Evolutionary conservation across 768 basidiomycete species (phyloP).

Genomic region (Trametes maxima): DNA sequence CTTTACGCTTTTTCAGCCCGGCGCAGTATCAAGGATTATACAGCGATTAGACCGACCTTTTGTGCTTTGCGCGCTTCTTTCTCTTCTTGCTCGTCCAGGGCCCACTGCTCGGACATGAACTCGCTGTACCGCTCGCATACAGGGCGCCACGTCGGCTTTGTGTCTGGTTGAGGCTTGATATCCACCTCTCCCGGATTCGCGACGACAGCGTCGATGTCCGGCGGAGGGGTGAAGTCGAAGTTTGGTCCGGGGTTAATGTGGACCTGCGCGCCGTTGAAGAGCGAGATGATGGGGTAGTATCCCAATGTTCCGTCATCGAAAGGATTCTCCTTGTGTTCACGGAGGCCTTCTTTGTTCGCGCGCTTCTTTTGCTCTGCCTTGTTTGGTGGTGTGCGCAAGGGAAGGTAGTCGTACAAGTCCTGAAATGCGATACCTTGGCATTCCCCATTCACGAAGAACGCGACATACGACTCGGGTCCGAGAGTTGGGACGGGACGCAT

Average conservation of each 20-base stretch:
- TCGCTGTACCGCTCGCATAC: conserved; percentile 84
- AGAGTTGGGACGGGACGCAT: conserved; percentile 69
- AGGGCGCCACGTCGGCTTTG: conserved; percentile 67
- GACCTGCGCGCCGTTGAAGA: conserved; percentile 89
- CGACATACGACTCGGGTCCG: conserved; percentile 64
- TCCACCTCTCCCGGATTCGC: conserved; percentile 34
- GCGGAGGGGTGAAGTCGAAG: conserved; percentile 79
- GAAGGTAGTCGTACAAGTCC: conserved; percentile 89
- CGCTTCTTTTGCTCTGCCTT: conserved; percentile 69
- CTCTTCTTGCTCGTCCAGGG: conserved; percentile 77
- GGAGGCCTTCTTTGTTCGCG: conserved; percentile 61
- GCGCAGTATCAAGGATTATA: not conserved
- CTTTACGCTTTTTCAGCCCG: not conserved
- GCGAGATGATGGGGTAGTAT: conserved; percentile 93
- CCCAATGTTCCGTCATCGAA: conserved; percentile 95
- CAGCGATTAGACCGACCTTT: conserved; percentile 23
- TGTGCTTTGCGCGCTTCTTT: conserved; percentile 48
- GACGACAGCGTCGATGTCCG: conserved; percentile 72
- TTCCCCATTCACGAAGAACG: conserved; percentile 92
- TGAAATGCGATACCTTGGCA: conserved; percentile 82
- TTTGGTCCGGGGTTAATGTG: conserved; percentile 87
- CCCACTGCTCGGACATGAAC: conserved; percentile 83
- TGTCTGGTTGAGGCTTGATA: conserved; percentile 33
- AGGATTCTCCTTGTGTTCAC: conserved; percentile 78
- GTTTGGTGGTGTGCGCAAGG: conserved; percentile 65